Conservation (phyloP, 73 alveolate genomes). For the Tetrahymena thermophila region DNA sequence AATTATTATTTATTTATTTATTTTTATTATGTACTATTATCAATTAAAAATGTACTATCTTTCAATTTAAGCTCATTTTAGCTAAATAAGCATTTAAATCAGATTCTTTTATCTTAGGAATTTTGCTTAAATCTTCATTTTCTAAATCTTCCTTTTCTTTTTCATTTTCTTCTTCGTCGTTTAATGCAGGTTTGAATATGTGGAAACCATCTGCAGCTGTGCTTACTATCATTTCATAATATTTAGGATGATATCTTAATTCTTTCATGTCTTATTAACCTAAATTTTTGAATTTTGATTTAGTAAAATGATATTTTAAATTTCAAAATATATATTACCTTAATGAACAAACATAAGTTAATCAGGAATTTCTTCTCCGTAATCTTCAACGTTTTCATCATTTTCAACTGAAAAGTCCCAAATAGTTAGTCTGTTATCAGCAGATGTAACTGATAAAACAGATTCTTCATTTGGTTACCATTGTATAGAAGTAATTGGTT, state of each 20-base stretch:
- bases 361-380: slow-evolving; percentile 63
- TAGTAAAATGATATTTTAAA: background rate
- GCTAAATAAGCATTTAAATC: slow-evolving; percentile 26
- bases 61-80: background rate
- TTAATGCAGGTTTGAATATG: slow-evolving; percentile 65
- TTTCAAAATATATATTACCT: slow-evolving; percentile 17
- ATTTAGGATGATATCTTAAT: slow-evolving; percentile 66
- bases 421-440: slow-evolving; percentile 65
- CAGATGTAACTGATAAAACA: slow-evolving; percentile 66
- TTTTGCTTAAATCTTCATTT: slow-evolving; percentile 42
- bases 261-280: slow-evolving; percentile 64
- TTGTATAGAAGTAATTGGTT: slow-evolving; percentile 64
- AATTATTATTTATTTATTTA: too few relatives aligned
- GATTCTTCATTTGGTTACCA: slow-evolving; percentile 74
- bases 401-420: slow-evolving; percentile 82
- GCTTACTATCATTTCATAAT: slow-evolving; percentile 60
- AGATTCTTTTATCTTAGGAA: slow-evolving; percentile 28
- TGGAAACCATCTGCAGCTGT: slow-evolving; percentile 74
- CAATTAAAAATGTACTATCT: background rate
- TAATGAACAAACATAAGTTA: slow-evolving; percentile 72
- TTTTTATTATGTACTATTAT: background rate
- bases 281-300: background rate
- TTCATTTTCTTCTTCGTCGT: slow-evolving; percentile 64
- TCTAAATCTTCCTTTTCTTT: slow-evolving; percentile 44
- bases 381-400: slow-evolving; percentile 61